These are phyloP conservation scores for Hypsizygus marmoreus DNA, from an alignment of 768 basidiomycete species.

Conservation along the genomic window DNA sequence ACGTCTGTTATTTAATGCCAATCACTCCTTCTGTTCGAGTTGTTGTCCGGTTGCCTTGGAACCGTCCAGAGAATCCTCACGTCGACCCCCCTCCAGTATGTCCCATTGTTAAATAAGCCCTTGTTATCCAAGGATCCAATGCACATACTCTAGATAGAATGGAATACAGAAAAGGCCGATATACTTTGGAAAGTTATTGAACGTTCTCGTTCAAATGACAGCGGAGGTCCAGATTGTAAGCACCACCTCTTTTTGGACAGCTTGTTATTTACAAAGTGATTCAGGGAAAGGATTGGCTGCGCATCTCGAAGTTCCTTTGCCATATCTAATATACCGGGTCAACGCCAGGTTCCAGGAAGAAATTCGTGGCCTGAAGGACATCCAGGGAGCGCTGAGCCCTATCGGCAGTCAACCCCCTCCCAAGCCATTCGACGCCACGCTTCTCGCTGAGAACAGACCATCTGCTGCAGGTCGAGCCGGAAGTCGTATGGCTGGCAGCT, in stretches of 20 bases:
- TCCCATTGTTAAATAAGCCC: constrained; percentile 15
- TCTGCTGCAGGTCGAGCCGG: constrained; percentile 28
- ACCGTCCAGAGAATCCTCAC: constrained; percentile 69
- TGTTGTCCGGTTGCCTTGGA: constrained; percentile 77
- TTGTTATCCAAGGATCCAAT: constrained; percentile 7
- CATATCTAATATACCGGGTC: constrained; percentile 82
- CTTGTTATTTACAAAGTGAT: constrained; percentile 6
- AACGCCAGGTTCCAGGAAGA: constrained; percentile 86
- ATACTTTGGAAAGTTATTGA: constrained; percentile 88
- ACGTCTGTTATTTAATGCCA: not conserved
- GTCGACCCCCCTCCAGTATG: constrained; percentile 71
- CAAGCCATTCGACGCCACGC: constrained; percentile 26
- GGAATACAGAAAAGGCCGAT: constrained; percentile 82
- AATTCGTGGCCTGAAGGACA: constrained; percentile 74
- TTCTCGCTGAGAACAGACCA: constrained; percentile 26
- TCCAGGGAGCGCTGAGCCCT: constrained; percentile 62
- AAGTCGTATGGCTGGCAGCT: constrained; percentile 35
- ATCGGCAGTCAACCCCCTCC: constrained; percentile 37
- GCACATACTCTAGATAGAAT: constrained; percentile 65
- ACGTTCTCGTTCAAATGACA: constrained; percentile 70
- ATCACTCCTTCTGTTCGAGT: constrained; percentile 55
- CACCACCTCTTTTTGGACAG: constrained; percentile 14
- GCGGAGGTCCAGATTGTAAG: constrained; percentile 79
- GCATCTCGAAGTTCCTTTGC: constrained; percentile 79
- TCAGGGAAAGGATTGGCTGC: constrained; percentile 83